These are phyloP conservation scores for Mycocentrospora acerina DNA, from an alignment of 2,329 filamentous ascomycete species.

Conservation along the genomic window DNA sequence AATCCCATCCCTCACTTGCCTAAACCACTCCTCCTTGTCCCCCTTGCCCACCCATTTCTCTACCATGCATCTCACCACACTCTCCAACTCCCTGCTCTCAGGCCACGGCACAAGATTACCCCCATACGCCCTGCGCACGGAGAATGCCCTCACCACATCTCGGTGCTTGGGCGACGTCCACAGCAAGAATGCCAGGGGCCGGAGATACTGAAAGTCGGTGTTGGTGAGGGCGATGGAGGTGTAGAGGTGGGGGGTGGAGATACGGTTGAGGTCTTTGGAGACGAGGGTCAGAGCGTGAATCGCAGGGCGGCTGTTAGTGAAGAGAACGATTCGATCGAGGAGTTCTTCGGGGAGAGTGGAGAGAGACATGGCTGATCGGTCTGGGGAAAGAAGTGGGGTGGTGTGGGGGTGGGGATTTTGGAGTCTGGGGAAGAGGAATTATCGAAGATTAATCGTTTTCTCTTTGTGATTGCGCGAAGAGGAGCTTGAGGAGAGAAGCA, in stretches of 20 bases:
- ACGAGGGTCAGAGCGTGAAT: slow-evolving; percentile 11
- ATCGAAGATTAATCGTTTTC: no score
- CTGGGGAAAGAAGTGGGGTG: no score
- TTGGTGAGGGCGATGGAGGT: slow-evolving; percentile 9
- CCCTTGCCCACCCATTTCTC: slow-evolving; percentile 3
- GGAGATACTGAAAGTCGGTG: slow-evolving; percentile 9
- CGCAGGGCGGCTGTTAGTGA: not conserved
- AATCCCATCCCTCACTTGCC: slow-evolving; percentile 10
- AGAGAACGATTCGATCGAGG: slow-evolving; percentile 10
- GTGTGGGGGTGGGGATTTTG: no score
- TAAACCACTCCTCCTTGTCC: slow-evolving; percentile 9
- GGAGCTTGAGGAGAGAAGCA: no score
- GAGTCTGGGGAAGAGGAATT: no score
- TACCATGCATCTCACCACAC: slow-evolving; percentile 4
- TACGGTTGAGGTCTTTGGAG: slow-evolving; percentile 13
- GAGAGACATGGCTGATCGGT: not conserved
- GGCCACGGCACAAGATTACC: slow-evolving; percentile 17
- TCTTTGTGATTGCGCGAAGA: no score
- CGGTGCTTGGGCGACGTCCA: slow-evolving; percentile 11
- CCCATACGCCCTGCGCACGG: slow-evolving; percentile 14
- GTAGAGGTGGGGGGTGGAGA: slow-evolving; percentile 16
- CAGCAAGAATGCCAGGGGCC: slow-evolving; percentile 13
- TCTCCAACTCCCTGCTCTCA: slow-evolving; percentile 2
- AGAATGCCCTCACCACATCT: slow-evolving; percentile 6
- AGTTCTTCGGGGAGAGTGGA: slow-evolving; percentile 16